Base-by-base conservation (phyloP, 345 rosid genomes). In the Sonneratia alba region DNA sequence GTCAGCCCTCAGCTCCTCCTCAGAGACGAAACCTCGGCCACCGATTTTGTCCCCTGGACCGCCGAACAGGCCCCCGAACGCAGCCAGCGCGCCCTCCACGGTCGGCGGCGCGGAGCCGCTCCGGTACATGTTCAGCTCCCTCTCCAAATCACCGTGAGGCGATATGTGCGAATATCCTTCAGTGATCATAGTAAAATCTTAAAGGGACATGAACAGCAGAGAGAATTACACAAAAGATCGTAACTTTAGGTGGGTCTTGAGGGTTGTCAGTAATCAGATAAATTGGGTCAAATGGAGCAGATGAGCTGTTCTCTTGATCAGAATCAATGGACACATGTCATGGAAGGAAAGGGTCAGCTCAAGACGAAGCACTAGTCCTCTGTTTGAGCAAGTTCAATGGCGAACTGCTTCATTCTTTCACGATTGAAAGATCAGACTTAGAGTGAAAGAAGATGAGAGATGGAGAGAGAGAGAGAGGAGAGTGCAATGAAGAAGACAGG, bases 81-180 rank as follows among this genome's bases (percentile, higher is more conserved):
- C 89, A 75, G 61, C 82, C 68, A 86, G 71, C 38, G 98, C 86
- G 22, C 98, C 98, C 71, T 93, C 97, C 18, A 93, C 91, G 1
- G 96, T 89, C 18, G 98, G 98, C 0, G 98, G 98, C 16, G 98
- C 97, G 19, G 98, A 93, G 75, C 97, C 98, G 78, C 97, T 91
- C 78, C 98, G 74, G 74, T 80, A 87, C 69, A 89, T 77, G 71
- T 77, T 85, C 72, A 86, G 87, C 66, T 89, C 96, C 45, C 83
- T 74, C 77, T 90, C 96, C 48, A 86, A 81, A 77, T 88, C 95
- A 80, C 78, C 74, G 69, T 86, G 85, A 24, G 89, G 79, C 76
- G 83, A 74, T 85, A 85, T 85, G 81, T 82, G 84, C 56, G 88
- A 56, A 76, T 67, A 72, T 38, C 69, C 67, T 61, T 79, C 78